Evolutionary conservation across 345 rosid species (phyloP), one percentile per base, ranked within the genome.

Genomic region (Cardiospermum halicacabum): DNA sequence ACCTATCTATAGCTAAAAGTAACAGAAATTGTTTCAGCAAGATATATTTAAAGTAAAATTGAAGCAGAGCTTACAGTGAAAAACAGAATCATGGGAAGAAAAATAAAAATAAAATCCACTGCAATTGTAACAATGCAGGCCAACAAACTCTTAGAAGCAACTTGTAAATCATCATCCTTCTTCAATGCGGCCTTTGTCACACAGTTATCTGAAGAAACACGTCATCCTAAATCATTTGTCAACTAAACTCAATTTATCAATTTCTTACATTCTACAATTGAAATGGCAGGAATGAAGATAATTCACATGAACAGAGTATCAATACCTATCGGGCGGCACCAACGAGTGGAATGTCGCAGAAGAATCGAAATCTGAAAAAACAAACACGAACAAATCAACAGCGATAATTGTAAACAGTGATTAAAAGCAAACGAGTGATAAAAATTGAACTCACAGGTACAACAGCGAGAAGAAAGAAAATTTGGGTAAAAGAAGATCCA

Each of bases 401-500:
- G 51, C 37, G 26, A 13, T 47, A 5, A 9, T 21, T 57, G 61
- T 25, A 16, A 53, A 28, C 2, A 27, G 48, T 51, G n/a, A n/a
- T 50, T 25, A 2, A 31, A 40, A 39, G 50, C 53, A 60, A 50
- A 55, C 42, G 31, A 58, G 26, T 34, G 53, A 0, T 7, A 37
- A 2, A 18, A 25, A 30, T 24, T 48, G 25, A 55, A 53, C 79
- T 51, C 72, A 89, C 98, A 21, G 96, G 87, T 27, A 77, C 80
- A 59, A 74, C 71, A n/a, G 89, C 78, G 53, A 84, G 69, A 27
- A 89, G 80, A 19, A 82, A 86, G 26, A 82, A 77, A 65, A 85
- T 80, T 77, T 88, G 87, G 4, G 76, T 74, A 81, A 86, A 85
- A 7, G 97, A 88, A 26, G 97, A 83, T 73, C 97, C 98, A 6